Conservation (phyloP, 768 basidiomycete genomes). For the Naganishia friedmannii region DNA sequence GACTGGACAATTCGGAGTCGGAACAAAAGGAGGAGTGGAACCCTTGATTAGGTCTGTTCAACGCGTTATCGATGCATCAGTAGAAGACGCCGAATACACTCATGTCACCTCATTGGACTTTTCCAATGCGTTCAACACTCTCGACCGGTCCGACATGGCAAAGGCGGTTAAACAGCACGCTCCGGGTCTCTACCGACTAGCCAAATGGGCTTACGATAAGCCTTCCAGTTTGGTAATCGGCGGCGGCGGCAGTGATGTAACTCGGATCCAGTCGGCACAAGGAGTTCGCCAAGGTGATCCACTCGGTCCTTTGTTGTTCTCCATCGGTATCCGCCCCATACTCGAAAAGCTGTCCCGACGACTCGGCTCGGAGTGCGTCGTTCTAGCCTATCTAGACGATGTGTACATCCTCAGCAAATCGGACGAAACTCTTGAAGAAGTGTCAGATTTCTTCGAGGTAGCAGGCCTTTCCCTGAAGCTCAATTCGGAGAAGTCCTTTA, state of each 20-base stretch:
- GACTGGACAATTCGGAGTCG: constrained; percentile 33
- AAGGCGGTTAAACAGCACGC: constrained; percentile 29
- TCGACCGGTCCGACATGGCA: constrained; percentile 13
- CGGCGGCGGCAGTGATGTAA: not conserved
- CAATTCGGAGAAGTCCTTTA: too few relatives aligned
- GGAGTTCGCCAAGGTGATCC: constrained; percentile 41
- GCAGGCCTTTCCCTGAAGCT: too few relatives aligned
- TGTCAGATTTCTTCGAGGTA: too few relatives aligned
- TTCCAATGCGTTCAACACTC: constrained; percentile 38
- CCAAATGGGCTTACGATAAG: constrained; percentile 26
- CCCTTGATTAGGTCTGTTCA: constrained; percentile 31
- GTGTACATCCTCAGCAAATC: too few relatives aligned
- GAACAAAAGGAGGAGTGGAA: constrained; percentile 34
- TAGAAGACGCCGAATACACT: constrained; percentile 15
- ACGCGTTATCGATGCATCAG: constrained; percentile 26
- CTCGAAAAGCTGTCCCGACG: constrained; percentile 21
- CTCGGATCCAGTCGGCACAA: constrained; percentile 25
- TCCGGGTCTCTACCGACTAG: constrained; percentile 26
- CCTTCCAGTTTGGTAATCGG: constrained; percentile 6
- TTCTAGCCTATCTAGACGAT: constrained; percentile 37
- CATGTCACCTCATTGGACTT: constrained; percentile 35
- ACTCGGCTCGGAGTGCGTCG: constrained; percentile 28
- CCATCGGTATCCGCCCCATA: constrained; percentile 28
- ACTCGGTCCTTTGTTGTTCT: constrained; percentile 36
- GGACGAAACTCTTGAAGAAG: too few relatives aligned